These are phyloP conservation scores for Globisporangium mamillatum DNA, from an alignment of 352 stramenopile genomes.

Conservation along the genomic window DNA sequence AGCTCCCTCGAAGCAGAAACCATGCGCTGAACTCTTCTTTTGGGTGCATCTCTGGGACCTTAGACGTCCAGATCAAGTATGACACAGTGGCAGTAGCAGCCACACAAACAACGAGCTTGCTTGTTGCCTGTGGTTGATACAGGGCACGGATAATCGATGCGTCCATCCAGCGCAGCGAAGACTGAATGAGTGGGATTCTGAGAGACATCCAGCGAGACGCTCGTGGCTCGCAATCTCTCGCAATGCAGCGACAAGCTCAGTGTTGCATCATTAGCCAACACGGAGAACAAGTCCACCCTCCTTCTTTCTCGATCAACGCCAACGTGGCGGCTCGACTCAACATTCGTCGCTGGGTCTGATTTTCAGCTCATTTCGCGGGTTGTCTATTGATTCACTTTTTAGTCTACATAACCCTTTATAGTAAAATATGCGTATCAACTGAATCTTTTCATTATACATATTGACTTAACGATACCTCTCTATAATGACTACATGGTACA, in stretches of 20 bases:
- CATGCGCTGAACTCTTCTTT: neutral
- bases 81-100: neutral
- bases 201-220: neutral
- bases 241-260: neutral
- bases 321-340: neutral
- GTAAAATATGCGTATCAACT: neutral
- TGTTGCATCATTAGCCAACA: neutral
- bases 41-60: neutral
- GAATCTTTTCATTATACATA: neutral
- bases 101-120: neutral
- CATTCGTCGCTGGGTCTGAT: neutral
- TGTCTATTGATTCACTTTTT: neutral
- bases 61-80: neutral
- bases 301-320: too few species aligned
- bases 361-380: neutral
- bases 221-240: neutral
- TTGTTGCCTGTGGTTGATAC: neutral
- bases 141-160: neutral
- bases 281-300: neutral
- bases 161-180: neutral
- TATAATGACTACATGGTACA: neutral
- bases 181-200: neutral
- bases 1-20: neutral
- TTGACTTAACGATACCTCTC: neutral
- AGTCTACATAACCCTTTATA: neutral